These are phyloP conservation scores for Biscutella laevigata DNA, from an alignment of 441 rosid genomes.

Conservation along the genomic window DNA sequence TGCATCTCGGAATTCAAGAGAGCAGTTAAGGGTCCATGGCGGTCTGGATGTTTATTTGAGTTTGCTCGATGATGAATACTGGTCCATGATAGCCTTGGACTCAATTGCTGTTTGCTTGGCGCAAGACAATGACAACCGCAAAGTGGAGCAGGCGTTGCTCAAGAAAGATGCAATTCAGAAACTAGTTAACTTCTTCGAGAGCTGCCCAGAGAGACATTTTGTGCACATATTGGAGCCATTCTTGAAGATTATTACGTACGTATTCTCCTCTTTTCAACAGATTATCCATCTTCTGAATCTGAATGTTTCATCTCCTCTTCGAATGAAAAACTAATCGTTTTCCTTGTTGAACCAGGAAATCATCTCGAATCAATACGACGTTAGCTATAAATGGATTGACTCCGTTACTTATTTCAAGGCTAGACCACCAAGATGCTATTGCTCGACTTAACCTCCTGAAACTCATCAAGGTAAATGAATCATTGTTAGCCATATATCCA, in stretches of 20 bases:
- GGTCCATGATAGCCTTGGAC: slow-evolving; percentile 93
- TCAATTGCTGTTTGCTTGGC: slow-evolving; percentile 98
- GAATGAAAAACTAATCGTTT: no score
- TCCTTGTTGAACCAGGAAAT: slow-evolving; percentile 59
- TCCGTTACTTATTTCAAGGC: slow-evolving; percentile 71
- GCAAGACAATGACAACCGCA: slow-evolving; percentile 88
- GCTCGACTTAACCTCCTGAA: slow-evolving; percentile 93
- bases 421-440: slow-evolving; percentile 96
- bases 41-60: slow-evolving; percentile 90
- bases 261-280: background rate
- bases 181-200: slow-evolving; percentile 78
- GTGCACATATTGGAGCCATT: slow-evolving; percentile 95
- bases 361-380: slow-evolving; percentile 77
- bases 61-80: slow-evolving; percentile 73
- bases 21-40: slow-evolving; percentile 91
- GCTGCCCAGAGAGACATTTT: slow-evolving; percentile 91
- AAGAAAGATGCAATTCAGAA: slow-evolving; percentile 82
- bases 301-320: no score
- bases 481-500: background rate
- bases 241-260: slow-evolving; percentile 81
- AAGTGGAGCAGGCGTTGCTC: slow-evolving; percentile 88
- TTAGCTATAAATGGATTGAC: slow-evolving; percentile 94
- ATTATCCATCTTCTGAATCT: background rate
- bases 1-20: slow-evolving; percentile 96
- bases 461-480: slow-evolving; percentile 63